These are phyloP conservation scores for Fusarium continuum DNA, from an alignment of 2,329 filamentous ascomycete species.

Conservation along the genomic window DNA sequence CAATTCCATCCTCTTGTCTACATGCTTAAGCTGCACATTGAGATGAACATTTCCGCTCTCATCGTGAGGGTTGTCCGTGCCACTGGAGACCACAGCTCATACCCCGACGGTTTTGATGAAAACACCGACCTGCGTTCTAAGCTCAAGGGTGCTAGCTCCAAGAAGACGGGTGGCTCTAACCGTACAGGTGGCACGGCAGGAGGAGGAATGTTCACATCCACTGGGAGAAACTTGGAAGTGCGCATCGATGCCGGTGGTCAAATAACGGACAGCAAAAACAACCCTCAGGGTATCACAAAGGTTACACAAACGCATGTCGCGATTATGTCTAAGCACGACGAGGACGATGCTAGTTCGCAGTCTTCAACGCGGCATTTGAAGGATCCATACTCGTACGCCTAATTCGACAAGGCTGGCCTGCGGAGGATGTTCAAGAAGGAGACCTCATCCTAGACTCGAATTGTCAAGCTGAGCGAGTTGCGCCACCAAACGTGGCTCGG, in stretches of 20 bases:
- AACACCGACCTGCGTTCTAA: slow-evolving; percentile 34
- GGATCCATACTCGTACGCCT: slow-evolving; percentile 4
- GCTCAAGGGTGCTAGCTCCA: not conserved
- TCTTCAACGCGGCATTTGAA: slow-evolving; percentile 38
- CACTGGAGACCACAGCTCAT: slow-evolving; percentile 36
- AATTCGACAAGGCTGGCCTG: not conserved
- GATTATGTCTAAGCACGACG: slow-evolving; percentile 22
- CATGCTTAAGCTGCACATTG: slow-evolving; percentile 40
- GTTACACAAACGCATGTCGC: slow-evolving; percentile 37
- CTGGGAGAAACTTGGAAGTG: slow-evolving; percentile 24
- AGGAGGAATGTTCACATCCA: slow-evolving; percentile 8
- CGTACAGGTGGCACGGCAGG: not conserved
- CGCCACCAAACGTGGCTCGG: not conserved
- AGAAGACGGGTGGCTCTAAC: slow-evolving; percentile 1
- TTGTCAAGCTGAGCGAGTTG: not conserved
- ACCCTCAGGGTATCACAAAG: slow-evolving; percentile 35
- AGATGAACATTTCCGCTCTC: slow-evolving; percentile 39
- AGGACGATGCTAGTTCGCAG: slow-evolving; percentile 36
- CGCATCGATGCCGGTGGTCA: slow-evolving; percentile 12
- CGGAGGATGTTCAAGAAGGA: not conserved
- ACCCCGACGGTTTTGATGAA: slow-evolving; percentile 8
- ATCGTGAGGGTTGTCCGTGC: slow-evolving; percentile 40
- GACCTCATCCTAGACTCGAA: not conserved
- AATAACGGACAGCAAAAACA: not conserved
- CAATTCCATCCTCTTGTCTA: slow-evolving; percentile 42